Evolutionary conservation across 2,329 filamentous ascomycete genomes (phyloP).

Genomic region (Botryotinia calthae): DNA sequence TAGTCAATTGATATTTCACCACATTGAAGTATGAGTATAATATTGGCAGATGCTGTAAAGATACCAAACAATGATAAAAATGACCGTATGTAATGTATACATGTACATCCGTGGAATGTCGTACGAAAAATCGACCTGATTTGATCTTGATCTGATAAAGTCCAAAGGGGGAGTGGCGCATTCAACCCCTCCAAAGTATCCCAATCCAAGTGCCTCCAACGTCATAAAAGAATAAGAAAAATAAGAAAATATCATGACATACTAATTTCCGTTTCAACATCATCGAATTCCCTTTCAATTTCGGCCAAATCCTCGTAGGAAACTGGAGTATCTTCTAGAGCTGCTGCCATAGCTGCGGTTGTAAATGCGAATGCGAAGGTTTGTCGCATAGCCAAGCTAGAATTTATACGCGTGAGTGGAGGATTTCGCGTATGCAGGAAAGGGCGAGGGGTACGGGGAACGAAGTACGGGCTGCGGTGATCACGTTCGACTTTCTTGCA

Average conservation of each 20-base stretch:
- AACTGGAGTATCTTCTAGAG: conserved; percentile 46
- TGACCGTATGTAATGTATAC: not conserved
- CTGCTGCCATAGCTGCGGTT: conserved; percentile 38
- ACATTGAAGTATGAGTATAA: not conserved
- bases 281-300: conserved; percentile 80
- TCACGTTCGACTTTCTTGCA: not conserved
- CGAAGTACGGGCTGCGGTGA: not conserved
- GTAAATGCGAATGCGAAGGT: conserved; percentile 34
- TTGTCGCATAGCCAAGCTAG: conserved; percentile 29
- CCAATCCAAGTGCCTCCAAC: not conserved
- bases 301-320: conserved; percentile 75
- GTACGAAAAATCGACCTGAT: not conserved
- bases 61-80: not conserved
- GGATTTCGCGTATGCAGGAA: not conserved
- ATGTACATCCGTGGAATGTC: not conserved
- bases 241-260: conserved; percentile 40
- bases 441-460: not conserved
- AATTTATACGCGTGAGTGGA: not conserved
- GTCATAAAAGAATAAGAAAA: not conserved
- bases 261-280: conserved; percentile 81
- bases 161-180: conserved; percentile 14
- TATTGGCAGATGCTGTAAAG: not conserved
- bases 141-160: conserved; percentile 14
- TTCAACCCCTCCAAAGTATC: not conserved
- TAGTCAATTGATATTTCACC: not conserved